Base-by-base conservation (phyloP, 2,329 filamentous ascomycete genomes). In the Xylaria sp. region DNA sequence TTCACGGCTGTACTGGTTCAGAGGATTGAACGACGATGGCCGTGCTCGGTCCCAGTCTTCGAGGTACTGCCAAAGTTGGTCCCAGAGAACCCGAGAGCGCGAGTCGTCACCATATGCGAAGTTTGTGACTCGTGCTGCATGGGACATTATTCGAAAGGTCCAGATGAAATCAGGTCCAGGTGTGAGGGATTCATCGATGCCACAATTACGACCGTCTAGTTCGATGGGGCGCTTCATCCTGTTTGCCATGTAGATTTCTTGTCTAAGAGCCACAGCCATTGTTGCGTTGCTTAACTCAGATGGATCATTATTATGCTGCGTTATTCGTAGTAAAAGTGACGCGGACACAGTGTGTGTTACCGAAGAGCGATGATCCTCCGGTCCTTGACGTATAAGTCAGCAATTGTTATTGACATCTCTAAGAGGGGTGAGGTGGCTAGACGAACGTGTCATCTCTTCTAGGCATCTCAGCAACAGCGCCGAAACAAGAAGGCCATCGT, bases 61-160 rank as follows among this genome's bases (percentile, higher is more conserved):
- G n/a, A 62, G 59, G 52, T 62, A 62, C 12, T 8, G 33, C 59
- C 59, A 62, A 41, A 62, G 48, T 41, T 62, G 59, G 41, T 62
- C 48, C 59, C 59, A 62, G 33, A 62, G 33, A 31, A n/a, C 41
- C 48, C n/a, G 59, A 13, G 59, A 62, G 5, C 48, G 59, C 20
- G 48, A 25, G 23, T 62, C 59, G 49, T n/a, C 41, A 6, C 48
- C 23, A 43, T 62, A 62, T 10, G 59, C 59, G 41, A 41, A 62
- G 23, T 62, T 62, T 7, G 59, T 62, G 13, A 62, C 59, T n/a
- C 59, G 46, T 31, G 59, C 59, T 6, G 59, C 59, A 33, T 62
- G 59, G 23, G 59, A 62, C 59, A 62, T 62, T n/a, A 62, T 62
- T 41, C 59, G 59, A 43, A 62, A 62, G 1, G 59, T 62, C 59